Evolutionary conservation across 139 green algal species (phyloP).

Genomic region (Dunaliella primolecta): DNA sequence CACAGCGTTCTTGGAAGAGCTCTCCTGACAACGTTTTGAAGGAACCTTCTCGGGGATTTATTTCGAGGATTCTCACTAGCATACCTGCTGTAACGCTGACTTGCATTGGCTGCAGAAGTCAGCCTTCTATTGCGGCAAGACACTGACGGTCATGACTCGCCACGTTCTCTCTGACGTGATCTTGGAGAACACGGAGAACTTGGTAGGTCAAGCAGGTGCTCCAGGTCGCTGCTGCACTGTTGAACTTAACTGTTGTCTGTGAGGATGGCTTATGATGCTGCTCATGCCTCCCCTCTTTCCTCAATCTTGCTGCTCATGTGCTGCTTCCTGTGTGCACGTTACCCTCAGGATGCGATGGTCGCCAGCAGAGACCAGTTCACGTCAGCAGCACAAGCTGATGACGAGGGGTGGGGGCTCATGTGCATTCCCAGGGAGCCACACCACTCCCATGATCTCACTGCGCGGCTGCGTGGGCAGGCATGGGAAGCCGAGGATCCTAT

Average conservation of each 20-base stretch:
- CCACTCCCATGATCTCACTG: neutral
- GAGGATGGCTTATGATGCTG: too few species aligned
- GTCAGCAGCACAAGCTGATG: neutral
- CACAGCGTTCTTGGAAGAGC: too few species aligned
- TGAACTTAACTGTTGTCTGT: too few species aligned
- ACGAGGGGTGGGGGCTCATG: neutral
- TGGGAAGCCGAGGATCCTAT: neutral
- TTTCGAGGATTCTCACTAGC: too few species aligned
- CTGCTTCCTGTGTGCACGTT: too few species aligned
- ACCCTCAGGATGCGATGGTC: neutral
- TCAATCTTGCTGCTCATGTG: too few species aligned
- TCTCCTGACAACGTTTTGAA: too few species aligned
- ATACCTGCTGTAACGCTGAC: too few species aligned
- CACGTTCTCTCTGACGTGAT: neutral
- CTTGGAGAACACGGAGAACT: neutral
- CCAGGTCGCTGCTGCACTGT: too few species aligned
- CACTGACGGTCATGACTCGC: neutral
- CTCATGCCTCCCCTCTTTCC: too few species aligned
- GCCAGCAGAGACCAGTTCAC: neutral
- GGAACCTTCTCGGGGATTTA: too few species aligned
- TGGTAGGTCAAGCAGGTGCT: neutral
- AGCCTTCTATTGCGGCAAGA: neutral
- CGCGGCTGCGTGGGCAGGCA: neutral
- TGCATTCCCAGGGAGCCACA: neutral
- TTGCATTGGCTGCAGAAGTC: neutral